Evolutionary conservation across 441 rosid species (phyloP), one percentile per base, ranked within the genome.

Genomic region (Biscutella laevigata): DNA sequence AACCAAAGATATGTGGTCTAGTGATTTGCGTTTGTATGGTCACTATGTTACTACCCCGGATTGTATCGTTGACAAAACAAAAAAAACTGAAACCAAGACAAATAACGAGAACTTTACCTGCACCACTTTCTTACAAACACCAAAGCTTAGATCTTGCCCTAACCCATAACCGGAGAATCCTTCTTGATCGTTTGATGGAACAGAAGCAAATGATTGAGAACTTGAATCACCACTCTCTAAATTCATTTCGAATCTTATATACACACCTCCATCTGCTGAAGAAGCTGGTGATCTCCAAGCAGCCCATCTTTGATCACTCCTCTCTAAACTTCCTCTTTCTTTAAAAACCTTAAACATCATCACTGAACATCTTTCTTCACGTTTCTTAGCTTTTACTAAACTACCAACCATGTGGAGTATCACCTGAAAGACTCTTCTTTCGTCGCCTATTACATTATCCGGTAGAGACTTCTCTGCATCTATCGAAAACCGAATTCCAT

Each of bases 121-220:
- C 50, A 84, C 96, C 37, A 92, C 83, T 71, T 77, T 84, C 74
- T 88, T 80, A 75, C 98, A 92, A 57, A 92, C 67, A 52, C 77
- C 78, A 82, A 92, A 88, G 79, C 96, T 82, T 71, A 86, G 62
- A 61, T 71, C 77, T 71, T 79, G 80, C 38, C 82, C 88, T 60
- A 74, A 50, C 32, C 80, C 78, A 25, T 68, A 74, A 30, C 76
- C 74, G 13, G 62, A 60, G 69, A 69, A 67, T 57, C 74, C 73
- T 33, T 62, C 70, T 26, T 72, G 81, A 35, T 70, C 44, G 33
- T 19, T 67, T 25, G 61, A 57, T 0, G 85, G 79, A 24, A 61
- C 66, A 10, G 84, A 76, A 43, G 65, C 63, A 55, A 71, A 80
- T 2, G 70, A 53, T 61, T 55, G 62, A 57, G 53, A 40, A 7